Base-by-base conservation (phyloP, 768 basidiomycete genomes). In the Naganishia antarctica region DNA sequence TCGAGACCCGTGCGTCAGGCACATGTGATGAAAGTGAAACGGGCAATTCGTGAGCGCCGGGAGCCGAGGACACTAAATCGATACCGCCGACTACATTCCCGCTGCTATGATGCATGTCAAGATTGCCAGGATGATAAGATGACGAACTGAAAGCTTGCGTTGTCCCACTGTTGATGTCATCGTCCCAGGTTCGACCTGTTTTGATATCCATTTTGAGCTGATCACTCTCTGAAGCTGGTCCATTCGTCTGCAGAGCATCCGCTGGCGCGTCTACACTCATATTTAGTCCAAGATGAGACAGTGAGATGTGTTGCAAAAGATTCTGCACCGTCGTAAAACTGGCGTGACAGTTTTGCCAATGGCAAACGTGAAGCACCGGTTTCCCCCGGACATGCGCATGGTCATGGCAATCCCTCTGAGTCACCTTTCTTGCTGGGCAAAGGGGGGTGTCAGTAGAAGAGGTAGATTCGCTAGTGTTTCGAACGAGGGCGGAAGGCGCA, bases 281-380 rank as follows among this genome's bases (percentile, higher is more conserved):
- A 26, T 32, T 41, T 18, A 64, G 28, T 21, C 51, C 51, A 28
- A 97, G 84, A 71, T 98, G 94, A 12, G 79, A 80, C 5, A 78
- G 75, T 12, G 84, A 85, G 65, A 96, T 83, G 78, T 98, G 94
- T 1, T 78, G 73, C 49, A 90, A 91, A 43, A 98, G 81, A 4
- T 83, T 84, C 46, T 88, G 84, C 70, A 87, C 87, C 0, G 84
- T 82, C 13, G 77, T 60, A 71, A 93, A 97, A 8, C 78, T 72
- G 50, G 80, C 72, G 16, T 80, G 80, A 78, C 93, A 97, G 3
- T 73, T 81, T 23, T 78, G 75, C 91, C 91, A 96, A 47, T 80
- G 81, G 73, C 92, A 96, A 29, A 78, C 73, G 69, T 89, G 85
- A 25, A 53, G 34, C 12, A 53, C 40, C 12, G 49, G 29, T 37